Base-by-base conservation (phyloP, 768 basidiomycete genomes). In the Mycena maculata region DNA sequence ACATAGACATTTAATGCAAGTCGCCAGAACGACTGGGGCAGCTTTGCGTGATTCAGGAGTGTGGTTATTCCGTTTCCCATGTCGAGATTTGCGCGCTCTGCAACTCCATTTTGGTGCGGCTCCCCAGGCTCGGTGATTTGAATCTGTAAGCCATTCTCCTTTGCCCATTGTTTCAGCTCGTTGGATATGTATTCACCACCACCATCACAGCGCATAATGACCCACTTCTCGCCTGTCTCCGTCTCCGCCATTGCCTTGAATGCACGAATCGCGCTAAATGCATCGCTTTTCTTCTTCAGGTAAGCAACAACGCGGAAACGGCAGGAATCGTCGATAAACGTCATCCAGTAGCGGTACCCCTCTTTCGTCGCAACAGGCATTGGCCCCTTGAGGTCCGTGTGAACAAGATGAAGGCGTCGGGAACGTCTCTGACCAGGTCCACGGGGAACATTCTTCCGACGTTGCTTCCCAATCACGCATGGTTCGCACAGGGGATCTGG, bases 101-200 rank as follows among this genome's bases (percentile, higher is more conserved):
- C 79, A 9, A 81, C 73, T 16, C 80, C 76, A 60, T 80, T 82
- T 58, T 79, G 77, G 61, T 78, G 72, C n/a, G 76, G 76, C 58
- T 66, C 64, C 6, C 47, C 33, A 36, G 63, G 63, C 23, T 65
- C 63, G 12, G 63, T 58, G 3, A 10, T n/a, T 13, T 31, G 27
- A 7, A 50, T 33, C 6, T 25, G 23, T 20, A 57, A 9, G 2
- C 54, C 47, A 20, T 36, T 38, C 38, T 56, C 48, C 0, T 3
- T n/a, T 16, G 63, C 55, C 55, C 47, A 53, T 27, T 7, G 33
- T 13, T 36, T 36, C 33, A 36, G 33, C 33, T 36, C 33, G 8
- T 36, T 13, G 8, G 33, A 36, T 6, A 70, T 55, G 53, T 48
- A 75, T 31, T 75, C 74, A 16, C 73, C 76, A 13, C 75, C 75